Conservation (phyloP, 352 stramenopile species). For the Globisporangium recalcitrans region DNA sequence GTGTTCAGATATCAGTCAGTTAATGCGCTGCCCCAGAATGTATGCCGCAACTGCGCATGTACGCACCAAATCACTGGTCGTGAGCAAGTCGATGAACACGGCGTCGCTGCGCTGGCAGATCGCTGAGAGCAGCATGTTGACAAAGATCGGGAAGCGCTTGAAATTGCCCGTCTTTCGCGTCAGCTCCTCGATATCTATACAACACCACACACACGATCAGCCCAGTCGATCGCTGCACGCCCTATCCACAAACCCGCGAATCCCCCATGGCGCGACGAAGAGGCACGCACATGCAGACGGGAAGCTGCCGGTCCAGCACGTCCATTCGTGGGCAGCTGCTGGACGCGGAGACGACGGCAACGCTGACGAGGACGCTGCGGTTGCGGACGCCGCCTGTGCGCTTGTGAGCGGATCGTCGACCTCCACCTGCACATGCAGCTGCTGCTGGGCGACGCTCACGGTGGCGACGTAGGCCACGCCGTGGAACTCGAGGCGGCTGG, state of each 20-base stretch:
- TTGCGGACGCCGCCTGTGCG: neutral
- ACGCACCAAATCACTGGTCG: slow-evolving; percentile 72
- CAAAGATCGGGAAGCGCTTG: slow-evolving; percentile 90
- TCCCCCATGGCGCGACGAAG: too few species aligned
- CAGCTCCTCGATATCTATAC: slow-evolving; percentile 85
- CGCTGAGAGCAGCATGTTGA: slow-evolving; percentile 89
- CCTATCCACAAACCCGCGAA: too few species aligned
- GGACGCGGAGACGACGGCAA: neutral
- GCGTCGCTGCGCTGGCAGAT: slow-evolving; percentile 66
- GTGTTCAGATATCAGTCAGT: neutral
- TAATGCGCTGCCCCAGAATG: neutral
- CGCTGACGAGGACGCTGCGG: neutral
- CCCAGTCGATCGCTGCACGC: too few species aligned
- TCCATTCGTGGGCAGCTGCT: slow-evolving; percentile 6
- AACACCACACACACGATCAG: neutral
- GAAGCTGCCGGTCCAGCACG: slow-evolving; percentile 65
- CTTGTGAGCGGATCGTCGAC: slow-evolving; percentile 25
- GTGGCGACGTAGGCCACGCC: slow-evolving; percentile 72
- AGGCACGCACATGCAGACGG: slow-evolving; percentile 30
- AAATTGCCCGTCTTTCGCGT: slow-evolving; percentile 92
- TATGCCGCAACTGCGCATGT: neutral
- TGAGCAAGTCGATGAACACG: slow-evolving; percentile 91
- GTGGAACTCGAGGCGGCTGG: slow-evolving; percentile 59
- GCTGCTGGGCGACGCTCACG: slow-evolving; percentile 46
- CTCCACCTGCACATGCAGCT: slow-evolving; percentile 69